Evolutionary conservation across 176 grass and related monocot species (phyloP), one percentile per base, ranked within the genome.

Genomic region (Aegilops longissima): DNA sequence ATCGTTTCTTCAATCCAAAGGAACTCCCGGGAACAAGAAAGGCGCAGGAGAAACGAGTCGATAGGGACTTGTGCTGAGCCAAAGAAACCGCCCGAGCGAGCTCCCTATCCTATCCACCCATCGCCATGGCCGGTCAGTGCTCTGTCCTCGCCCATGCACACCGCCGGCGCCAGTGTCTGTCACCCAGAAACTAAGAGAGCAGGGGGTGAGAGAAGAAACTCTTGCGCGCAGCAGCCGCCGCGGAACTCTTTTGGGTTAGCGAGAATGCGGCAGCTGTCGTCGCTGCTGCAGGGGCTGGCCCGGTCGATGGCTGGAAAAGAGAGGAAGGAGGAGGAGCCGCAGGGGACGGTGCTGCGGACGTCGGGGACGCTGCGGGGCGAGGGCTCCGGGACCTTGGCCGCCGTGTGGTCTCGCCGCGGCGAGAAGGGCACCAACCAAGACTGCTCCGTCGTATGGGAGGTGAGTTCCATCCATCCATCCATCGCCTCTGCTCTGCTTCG

Each of bases 381-480:
- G 38, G 87, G 87, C 7, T 99, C 3, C 42, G 92, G 81, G 27
- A 89, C 80, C 34, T 92, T 96, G 34, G 92, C 90, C 20, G 91
- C 97, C 68, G 97, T 89, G 18, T 93, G 83, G 87, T 93, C 97
- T 17, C 88, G 89, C 40, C 89, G 92, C 82, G 97, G 97, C 84
- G 93, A 99, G 89, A 99, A 99, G 84, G 97, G 97, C 51, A 66
- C 71, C 81, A 99, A 96, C 72, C 97, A 99, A 86, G 97, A 99
- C 75, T 91, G 97, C 87, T 91, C 88, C 85, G 85, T 99, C 85
- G 97, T 99, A 39, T 99, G 90, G 90, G 90, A 99, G 97, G 97
- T 93, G 47, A 64, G 71, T 61, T 1, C 8, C 3, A 11, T 44
- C 42, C 42, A 30, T 66, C 12, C 5, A 30, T 66, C 12, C 5